Conservation (phyloP, 148 eudicot species). For the Oxyria digyna region DNA sequence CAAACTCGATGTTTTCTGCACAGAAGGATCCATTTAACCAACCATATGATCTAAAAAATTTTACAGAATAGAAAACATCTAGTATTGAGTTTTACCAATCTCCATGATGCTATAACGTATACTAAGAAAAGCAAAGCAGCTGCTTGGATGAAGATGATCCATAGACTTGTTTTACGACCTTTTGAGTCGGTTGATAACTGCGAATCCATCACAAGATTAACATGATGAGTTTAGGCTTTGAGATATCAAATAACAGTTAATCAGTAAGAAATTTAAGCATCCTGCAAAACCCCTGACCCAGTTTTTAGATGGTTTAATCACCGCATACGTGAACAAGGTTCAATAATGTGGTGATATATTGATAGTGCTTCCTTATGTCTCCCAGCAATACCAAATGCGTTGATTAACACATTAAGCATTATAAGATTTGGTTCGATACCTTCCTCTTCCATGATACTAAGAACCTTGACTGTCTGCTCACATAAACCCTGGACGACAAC, state of each 20-base stretch:
- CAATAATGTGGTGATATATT: conserved; percentile 54
- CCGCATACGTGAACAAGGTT: too few species aligned
- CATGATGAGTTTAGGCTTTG: not conserved
- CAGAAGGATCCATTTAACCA: not conserved
- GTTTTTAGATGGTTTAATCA: too few species aligned
- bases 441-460: too few species aligned
- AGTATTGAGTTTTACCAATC: too few species aligned
- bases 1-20: conserved; percentile 29
- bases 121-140: conserved; percentile 24
- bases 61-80: too few species aligned
- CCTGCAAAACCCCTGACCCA: not conserved
- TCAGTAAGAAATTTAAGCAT: not conserved
- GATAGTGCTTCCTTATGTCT: conserved; percentile 79
- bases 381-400: conserved; percentile 79
- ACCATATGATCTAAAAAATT: not conserved
- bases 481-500: too few species aligned
- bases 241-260: not conserved
- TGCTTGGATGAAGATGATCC: conserved; percentile 23
- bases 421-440: conserved; percentile 84
- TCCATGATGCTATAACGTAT: conserved; percentile 22
- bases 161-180: conserved; percentile 29
- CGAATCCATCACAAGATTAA: not conserved
- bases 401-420: conserved; percentile 82
- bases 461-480: too few species aligned
- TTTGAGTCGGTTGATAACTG: conserved; percentile 35